Evolutionary conservation across 495 filamentous ascomycete genomes (phyloP).

Genomic region (Penicillium tannophilum): DNA sequence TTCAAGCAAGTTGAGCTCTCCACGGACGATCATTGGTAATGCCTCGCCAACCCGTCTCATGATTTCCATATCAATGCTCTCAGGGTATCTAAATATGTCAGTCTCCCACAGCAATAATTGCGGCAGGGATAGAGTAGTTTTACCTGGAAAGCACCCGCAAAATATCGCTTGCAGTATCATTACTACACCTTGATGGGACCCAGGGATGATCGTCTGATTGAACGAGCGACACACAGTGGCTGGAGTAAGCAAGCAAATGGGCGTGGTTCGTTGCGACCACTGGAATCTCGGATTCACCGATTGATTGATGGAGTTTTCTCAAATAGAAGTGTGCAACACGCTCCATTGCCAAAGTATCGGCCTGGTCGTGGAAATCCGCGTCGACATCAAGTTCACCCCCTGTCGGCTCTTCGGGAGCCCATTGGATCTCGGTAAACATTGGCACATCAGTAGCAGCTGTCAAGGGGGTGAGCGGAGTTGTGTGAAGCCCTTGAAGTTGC

Average conservation of each 20-base stretch:
- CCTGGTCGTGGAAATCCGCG: neutral
- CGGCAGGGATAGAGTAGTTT: neutral
- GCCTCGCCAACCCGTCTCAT: conserved; percentile 37
- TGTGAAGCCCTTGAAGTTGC: conserved; percentile 31
- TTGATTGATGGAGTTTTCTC: conserved; percentile 11
- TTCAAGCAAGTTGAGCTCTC: conserved; percentile 44
- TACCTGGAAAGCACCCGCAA: conserved; percentile 33
- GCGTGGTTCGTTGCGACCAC: conserved; percentile 9
- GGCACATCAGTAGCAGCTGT: conserved; percentile 22
- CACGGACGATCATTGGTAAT: conserved; percentile 38
- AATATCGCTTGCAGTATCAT: conserved; percentile 38
- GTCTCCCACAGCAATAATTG: neutral
- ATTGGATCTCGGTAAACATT: conserved; percentile 26
- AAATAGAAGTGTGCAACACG: conserved; percentile 26
- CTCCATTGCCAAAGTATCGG: conserved; percentile 17
- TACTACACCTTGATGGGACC: conserved; percentile 31
- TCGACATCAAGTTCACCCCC: neutral
- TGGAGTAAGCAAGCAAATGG: conserved; percentile 21
- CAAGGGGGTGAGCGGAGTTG: conserved; percentile 25
- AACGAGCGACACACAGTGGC: conserved; percentile 16
- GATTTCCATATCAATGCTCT: conserved; percentile 27
- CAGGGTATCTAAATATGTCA: conserved; percentile 15
- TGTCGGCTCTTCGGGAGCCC: conserved; percentile 21
- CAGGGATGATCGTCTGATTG: conserved; percentile 17
- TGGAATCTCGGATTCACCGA: conserved; percentile 1